Base-by-base conservation (phyloP, 2,329 filamentous ascomycete species). In the Pseudogymnoascus sp. region DNA sequence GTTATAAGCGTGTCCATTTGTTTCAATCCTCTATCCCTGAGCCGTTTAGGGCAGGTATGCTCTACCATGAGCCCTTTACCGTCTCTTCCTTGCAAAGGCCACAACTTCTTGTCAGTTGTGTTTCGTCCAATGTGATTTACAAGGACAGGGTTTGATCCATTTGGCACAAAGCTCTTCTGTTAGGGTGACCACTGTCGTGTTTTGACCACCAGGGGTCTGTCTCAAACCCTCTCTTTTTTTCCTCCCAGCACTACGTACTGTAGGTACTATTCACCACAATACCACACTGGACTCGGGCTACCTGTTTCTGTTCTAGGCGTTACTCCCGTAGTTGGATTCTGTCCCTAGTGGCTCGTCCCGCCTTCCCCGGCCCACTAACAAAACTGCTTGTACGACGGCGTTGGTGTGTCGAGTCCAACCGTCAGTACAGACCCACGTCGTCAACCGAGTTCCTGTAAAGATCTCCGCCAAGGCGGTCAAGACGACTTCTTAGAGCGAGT, bases 311-410 rank as follows among this genome's bases (percentile, higher is more conserved):
- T 33, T 55, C 49, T 55, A 33, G 49, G 49, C 49, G 49, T 33
- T 55, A n/a, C 23, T 28, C 42, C 23, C 2, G 7, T 28, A 4
- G 42, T 49, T 49, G 23, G 49, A 33, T 55, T 33, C 2, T 33
- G 49, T 33, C 49, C n/a, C 49, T 55, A 55, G 28, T 55, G 49
- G 49, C 49, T 55, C 49, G 49, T 55, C 49, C 49, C 49, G 49
- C 16, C 49, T 55, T 55, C 49, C 49, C 49, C 49, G 49, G 49
- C 9, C 41, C 25, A 55, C 49, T 55, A 55, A 33, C 25, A 33
- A 55, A 55, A 55, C 25, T 30, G 45, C 25, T 33, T 55, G 45
- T 33, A 30, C 8, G 45, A 16, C n/a, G 25, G n/a, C 25, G 45
- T 11, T 55, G 45, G 25, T 9, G 25, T 11, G 45, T 55, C n/a